Evolutionary conservation across 2,329 filamentous ascomycete species (phyloP).

Genomic region (Chrysosphaeria jannelii): DNA sequence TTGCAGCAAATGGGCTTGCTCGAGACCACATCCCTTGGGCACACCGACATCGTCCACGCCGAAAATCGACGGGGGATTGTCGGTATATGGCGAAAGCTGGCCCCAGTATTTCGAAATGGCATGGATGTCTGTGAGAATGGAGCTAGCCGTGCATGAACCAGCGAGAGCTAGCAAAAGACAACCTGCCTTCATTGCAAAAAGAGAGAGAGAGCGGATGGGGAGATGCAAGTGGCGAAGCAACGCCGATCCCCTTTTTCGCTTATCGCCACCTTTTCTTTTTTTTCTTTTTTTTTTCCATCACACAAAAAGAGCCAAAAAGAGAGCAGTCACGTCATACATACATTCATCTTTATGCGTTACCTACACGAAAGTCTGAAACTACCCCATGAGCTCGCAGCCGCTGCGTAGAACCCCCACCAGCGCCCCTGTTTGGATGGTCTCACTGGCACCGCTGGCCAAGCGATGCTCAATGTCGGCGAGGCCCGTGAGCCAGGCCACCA

Average conservation of each 20-base stretch:
- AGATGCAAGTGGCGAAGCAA: too few species aligned
- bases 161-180: slow-evolving; percentile 3
- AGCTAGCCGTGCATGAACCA: slow-evolving; percentile 1
- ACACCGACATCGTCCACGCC: slow-evolving; percentile 16
- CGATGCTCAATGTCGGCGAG: slow-evolving; percentile 82
- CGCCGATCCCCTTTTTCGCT: too few species aligned
- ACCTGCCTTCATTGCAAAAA: too few species aligned
- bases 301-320: too few species aligned
- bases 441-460: slow-evolving; percentile 61
- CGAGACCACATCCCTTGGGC: slow-evolving; percentile 22
- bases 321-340: too few species aligned
- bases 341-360: too few species aligned
- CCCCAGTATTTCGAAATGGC: slow-evolving; percentile 12
- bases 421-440: slow-evolving; percentile 73
- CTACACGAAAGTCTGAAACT: too few species aligned
- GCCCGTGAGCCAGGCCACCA: slow-evolving; percentile 75
- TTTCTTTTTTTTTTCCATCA: background rate
- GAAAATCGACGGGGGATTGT: slow-evolving; percentile 15
- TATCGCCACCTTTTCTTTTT: background rate
- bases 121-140: slow-evolving; percentile 7
- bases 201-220: too few species aligned
- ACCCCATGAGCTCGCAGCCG: slow-evolving; percentile 42
- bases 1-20: slow-evolving; percentile 21
- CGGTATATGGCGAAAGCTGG: slow-evolving; percentile 15
- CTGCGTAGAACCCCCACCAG: slow-evolving; percentile 67